These are phyloP conservation scores for Yamadazyma friedrichii DNA, from an alignment of 1,139 yeast genomes.

Conservation along the genomic window DNA sequence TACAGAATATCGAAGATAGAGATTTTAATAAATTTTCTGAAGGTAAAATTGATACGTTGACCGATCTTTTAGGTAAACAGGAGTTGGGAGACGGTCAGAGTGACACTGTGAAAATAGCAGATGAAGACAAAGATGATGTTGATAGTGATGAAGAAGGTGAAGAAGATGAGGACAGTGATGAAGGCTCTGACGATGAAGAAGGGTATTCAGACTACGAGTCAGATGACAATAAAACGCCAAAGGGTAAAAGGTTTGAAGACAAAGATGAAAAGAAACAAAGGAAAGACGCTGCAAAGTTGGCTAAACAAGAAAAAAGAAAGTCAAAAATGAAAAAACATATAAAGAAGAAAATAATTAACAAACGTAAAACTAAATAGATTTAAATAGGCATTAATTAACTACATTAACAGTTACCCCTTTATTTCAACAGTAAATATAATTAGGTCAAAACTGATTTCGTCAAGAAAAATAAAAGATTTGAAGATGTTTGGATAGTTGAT, in stretches of 20 bases:
- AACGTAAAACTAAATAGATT: constrained; percentile 34
- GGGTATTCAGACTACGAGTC: constrained; percentile 35
- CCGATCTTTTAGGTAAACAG: constrained; percentile 37
- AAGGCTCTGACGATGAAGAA: constrained; percentile 26
- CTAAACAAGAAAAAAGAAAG: constrained; percentile 83
- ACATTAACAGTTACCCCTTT: no score
- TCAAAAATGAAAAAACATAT: constrained; percentile 89
- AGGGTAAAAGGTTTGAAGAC: constrained; percentile 79
- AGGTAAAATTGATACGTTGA: constrained; percentile 80
- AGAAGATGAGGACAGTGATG: constrained; percentile 26
- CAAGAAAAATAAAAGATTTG: no score
- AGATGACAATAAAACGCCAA: constrained; percentile 32
- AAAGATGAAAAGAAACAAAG: constrained; percentile 82
- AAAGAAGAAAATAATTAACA: constrained; percentile 74
- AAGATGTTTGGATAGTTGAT: no score
- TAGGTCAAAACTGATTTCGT: no score
- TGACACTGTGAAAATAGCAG: constrained; percentile 14
- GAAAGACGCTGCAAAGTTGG: constrained; percentile 80
- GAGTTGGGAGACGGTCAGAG: constrained; percentile 1
- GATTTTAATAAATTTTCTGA: constrained; percentile 79
- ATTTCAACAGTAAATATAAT: not conserved
- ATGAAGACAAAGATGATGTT: constrained; percentile 23
- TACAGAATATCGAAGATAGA: constrained; percentile 77
- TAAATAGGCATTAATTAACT: not conserved
- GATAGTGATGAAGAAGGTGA: constrained; percentile 28